Base-by-base conservation (phyloP, 306 rosid genomes). In the Lotus japonicus region DNA sequence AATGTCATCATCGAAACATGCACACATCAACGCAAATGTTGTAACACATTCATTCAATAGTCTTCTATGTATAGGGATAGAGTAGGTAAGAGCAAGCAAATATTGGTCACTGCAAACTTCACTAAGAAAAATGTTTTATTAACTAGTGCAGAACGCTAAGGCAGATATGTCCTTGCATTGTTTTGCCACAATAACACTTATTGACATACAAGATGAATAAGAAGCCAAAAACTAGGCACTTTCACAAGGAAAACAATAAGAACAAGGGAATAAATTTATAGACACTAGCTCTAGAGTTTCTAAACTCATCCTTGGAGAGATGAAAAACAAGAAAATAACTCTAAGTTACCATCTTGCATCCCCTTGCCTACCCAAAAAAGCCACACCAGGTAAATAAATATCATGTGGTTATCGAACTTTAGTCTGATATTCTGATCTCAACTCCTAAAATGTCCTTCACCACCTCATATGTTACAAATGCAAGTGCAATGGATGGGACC, bases 361-460 rank as follows among this genome's bases (percentile, higher is more conserved):
- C 83, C 90, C 86, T 86, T 69, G 83, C 84, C 92, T 85, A 80
- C 79, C 79, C 78, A 68, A 21, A 36, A 84, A 82, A 81, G 78
- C 82, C 87, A 86, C 67, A 58, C 79, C 74, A 9, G 53, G 44
- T 58, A 49, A 78, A 19, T 54, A 19, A 52, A 58, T 71, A 64
- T 42, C 48, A 58, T 55, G 53, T 28, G 58, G 74, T 43, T 46
- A 62, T 67, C 16, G 50, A 50, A 46, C 75, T 72, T 85, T 68
- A 94, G 70, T 94, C 99, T 7, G 99, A 90, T 80, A 94, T 90
- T 70, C 96, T 85, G 81, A 94, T 84, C 87, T 94, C 99, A 14
- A 94, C 97, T 78, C 99, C 99, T 82, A 94, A 77, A 76, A 94
- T 36, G 68, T 94, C 99, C 88, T 94, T 94, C 86, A 94, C 96